Evolutionary conservation across 305 asterid genomes (phyloP).

Genomic region (Solanum hybrid): DNA sequence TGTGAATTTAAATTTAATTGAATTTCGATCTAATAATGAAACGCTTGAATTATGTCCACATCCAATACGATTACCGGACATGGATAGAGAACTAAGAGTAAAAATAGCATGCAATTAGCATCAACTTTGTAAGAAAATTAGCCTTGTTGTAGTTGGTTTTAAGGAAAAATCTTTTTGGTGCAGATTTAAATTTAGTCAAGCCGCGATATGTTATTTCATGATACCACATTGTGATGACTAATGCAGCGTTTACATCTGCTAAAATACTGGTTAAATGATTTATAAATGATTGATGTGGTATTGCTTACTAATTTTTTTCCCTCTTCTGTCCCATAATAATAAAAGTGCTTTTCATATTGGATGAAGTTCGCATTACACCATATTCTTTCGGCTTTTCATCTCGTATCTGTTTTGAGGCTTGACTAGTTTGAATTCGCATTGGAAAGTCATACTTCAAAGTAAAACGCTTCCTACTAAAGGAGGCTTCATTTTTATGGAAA

Average conservation of each 20-base stretch:
- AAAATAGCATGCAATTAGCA: no score
- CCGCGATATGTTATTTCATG: not conserved
- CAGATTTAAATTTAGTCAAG: no score
- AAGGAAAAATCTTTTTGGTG: not conserved
- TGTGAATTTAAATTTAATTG: not conserved
- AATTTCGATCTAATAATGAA: no score
- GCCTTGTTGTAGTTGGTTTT: not conserved
- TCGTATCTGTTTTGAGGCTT: no score
- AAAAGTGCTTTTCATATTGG: not conserved
- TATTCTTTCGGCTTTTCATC: not conserved
- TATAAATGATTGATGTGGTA: not conserved
- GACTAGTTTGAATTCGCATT: not conserved
- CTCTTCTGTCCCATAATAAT: not conserved
- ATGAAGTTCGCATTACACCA: not conserved
- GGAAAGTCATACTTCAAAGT: not conserved
- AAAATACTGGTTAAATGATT: no score
- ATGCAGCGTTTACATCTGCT: not conserved
- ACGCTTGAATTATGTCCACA: no score
- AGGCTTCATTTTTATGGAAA: not conserved
- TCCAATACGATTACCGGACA: no score
- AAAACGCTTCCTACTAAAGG: not conserved
- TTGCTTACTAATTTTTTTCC: not conserved
- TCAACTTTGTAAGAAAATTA: no score
- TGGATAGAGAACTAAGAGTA: no score
- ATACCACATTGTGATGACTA: not conserved